These are phyloP conservation scores for Adansonia rubrostipa DNA, from an alignment of 441 rosid species.

Conservation along the genomic window DNA sequence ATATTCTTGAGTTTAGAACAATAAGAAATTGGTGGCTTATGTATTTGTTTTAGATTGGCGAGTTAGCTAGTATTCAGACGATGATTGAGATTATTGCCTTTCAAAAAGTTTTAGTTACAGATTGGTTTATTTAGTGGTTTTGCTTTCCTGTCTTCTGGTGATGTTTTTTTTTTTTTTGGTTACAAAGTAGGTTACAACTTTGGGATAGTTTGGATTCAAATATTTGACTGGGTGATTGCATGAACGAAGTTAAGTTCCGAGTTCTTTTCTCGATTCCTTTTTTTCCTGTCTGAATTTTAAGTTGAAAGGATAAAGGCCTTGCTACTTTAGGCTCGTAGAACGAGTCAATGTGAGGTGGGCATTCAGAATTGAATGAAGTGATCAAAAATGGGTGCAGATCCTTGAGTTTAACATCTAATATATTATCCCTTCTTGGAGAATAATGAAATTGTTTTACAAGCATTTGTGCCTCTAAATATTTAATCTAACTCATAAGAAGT, in stretches of 20 bases:
- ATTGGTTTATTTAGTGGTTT: background rate
- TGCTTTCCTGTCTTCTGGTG: background rate
- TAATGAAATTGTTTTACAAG: too few species aligned
- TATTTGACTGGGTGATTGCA: too few species aligned
- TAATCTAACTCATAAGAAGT: too few species aligned
- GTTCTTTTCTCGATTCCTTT: background rate
- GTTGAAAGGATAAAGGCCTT: background rate
- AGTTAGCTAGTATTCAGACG: constrained; percentile 17
- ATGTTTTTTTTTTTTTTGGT: too few species aligned
- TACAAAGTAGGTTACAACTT: too few species aligned
- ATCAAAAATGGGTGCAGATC: too few species aligned
- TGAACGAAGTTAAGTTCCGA: too few species aligned
- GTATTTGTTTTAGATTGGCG: constrained; percentile 17
- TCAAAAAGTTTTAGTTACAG: background rate
- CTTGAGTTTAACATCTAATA: too few species aligned
- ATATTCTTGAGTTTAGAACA: constrained; percentile 33
- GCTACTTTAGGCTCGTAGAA: background rate
- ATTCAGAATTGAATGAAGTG: background rate
- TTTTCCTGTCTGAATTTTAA: background rate
- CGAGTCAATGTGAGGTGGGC: background rate
- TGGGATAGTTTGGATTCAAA: too few species aligned
- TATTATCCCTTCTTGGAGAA: too few species aligned
- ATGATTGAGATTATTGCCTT: constrained; percentile 9
- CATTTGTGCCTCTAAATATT: too few species aligned
- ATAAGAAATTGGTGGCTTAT: constrained; percentile 27